Conservation (phyloP, 1,139 yeast genomes). For the Geotrichum fermentans region DNA sequence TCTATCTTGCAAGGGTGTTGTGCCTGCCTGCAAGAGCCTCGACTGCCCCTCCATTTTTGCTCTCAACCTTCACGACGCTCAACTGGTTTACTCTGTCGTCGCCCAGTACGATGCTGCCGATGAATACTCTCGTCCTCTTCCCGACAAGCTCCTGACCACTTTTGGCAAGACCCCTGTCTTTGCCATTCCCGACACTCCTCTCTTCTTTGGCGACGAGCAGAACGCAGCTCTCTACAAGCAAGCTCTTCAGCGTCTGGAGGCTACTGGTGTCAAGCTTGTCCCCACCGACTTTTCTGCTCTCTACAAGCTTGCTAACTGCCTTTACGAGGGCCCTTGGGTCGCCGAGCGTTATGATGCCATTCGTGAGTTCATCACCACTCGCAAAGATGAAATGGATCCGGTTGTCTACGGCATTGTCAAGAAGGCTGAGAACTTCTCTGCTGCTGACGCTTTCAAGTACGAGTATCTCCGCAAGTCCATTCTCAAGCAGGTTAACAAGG, state of each 20-base stretch:
- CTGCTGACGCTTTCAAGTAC: slow-evolving; percentile 75
- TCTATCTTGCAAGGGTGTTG: slow-evolving; percentile 80
- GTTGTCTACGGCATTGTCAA: slow-evolving; percentile 72
- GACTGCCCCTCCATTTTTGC: slow-evolving; percentile 90
- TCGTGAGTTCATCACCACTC: slow-evolving; percentile 63
- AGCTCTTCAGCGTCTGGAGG: slow-evolving; percentile 55
- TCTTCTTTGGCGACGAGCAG: slow-evolving; percentile 76
- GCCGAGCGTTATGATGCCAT: slow-evolving; percentile 88
- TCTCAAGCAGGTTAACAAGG: slow-evolving; percentile 55
- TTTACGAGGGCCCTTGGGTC: slow-evolving; percentile 99
- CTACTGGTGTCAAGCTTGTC: slow-evolving; percentile 54
- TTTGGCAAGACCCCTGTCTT: slow-evolving; percentile 59
- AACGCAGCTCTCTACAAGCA: slow-evolving; percentile 63
- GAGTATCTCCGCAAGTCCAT: slow-evolving; percentile 81
- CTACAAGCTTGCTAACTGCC: slow-evolving; percentile 75
- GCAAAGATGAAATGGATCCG: slow-evolving; percentile 71
- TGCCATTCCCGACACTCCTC: slow-evolving; percentile 67
- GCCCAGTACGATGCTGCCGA: slow-evolving; percentile 73
- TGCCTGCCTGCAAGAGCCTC: slow-evolving; percentile 94
- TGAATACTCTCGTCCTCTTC: slow-evolving; percentile 74
- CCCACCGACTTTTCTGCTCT: slow-evolving; percentile 68
- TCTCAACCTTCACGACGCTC: slow-evolving; percentile 75
- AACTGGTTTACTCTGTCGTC: slow-evolving; percentile 61
- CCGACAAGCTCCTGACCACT: slow-evolving; percentile 55
- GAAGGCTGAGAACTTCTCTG: slow-evolving; percentile 71